Evolutionary conservation across 78 protist species (phyloP).

Genomic region (Monosiga brevicollis): DNA sequence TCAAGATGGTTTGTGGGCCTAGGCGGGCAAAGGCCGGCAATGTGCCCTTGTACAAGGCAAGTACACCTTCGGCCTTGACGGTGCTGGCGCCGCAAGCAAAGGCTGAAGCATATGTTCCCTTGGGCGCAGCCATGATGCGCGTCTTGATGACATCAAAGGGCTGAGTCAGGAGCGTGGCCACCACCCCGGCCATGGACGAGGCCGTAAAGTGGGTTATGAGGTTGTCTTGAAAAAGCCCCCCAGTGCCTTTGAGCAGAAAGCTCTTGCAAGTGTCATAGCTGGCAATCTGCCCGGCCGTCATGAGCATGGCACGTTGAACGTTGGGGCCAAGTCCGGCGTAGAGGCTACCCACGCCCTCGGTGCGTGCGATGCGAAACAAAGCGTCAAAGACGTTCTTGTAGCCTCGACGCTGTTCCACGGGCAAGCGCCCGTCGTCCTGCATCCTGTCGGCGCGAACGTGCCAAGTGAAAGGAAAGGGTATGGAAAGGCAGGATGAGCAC

Average conservation of each 20-base stretch:
- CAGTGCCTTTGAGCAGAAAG: neutral
- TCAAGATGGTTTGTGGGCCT: constrained; percentile 41
- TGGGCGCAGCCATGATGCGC: constrained; percentile 17
- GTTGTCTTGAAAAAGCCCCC: neutral
- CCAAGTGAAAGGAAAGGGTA: no score
- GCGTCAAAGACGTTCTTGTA: constrained; percentile 6
- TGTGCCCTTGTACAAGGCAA: constrained; percentile 17
- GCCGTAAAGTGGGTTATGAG: neutral
- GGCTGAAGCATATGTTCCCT: constrained; percentile 1
- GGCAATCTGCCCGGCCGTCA: constrained; percentile 5
- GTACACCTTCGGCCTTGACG: constrained; percentile 6
- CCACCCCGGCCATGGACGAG: neutral
- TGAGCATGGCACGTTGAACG: neutral
- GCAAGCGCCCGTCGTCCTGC: constrained; percentile 12
- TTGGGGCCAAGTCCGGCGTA: neutral
- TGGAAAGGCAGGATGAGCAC: no score
- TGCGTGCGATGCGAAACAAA: neutral
- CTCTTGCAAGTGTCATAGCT: constrained; percentile 1
- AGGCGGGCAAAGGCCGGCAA: constrained; percentile 15
- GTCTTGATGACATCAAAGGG: constrained; percentile 31
- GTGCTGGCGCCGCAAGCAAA: constrained; percentile 23
- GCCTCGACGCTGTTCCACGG: neutral
- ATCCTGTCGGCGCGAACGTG: no score
- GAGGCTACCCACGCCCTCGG: constrained; percentile 4
- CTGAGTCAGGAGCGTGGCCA: constrained; percentile 7